Conservation (phyloP, 192 early-diverging fungal species). For the Umbelopsis ramanniana region DNA sequence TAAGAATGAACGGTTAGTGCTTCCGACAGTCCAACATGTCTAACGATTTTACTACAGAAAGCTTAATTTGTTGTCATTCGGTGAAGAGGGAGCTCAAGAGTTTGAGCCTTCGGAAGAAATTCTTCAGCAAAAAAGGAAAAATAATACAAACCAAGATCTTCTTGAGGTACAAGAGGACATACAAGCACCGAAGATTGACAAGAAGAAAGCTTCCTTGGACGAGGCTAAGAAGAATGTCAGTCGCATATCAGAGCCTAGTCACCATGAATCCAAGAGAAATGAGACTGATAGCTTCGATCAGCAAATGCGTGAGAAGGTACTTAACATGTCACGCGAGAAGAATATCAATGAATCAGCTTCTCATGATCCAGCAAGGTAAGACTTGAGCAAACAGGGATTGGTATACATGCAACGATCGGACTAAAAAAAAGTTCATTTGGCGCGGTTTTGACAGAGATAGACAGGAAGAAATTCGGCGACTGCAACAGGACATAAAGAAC, state of each 20-base stretch:
- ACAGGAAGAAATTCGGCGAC: slow-evolving; percentile 63
- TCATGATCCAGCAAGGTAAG: slow-evolving; percentile 15
- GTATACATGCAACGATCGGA: background rate
- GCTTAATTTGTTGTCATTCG: slow-evolving; percentile 87
- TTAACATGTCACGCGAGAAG: slow-evolving; percentile 31
- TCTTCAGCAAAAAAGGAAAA: slow-evolving; percentile 38
- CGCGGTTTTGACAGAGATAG: slow-evolving; percentile 26
- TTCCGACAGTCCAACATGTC: background rate
- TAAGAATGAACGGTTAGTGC: slow-evolving; percentile 28
- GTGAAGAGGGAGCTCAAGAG: slow-evolving; percentile 72
- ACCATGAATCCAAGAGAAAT: slow-evolving; percentile 37
- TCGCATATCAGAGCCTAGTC: slow-evolving; percentile 10
- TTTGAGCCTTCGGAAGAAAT: slow-evolving; percentile 36
- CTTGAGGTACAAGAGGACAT: slow-evolving; percentile 41
- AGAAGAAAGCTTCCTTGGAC: background rate
- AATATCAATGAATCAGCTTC: slow-evolving; percentile 29
- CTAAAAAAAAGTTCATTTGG: slow-evolving; percentile 13
- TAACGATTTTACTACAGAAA: slow-evolving; percentile 48
- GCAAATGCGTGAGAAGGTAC: slow-evolving; percentile 49
- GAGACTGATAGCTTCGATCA: slow-evolving; percentile 42
- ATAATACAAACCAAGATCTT: slow-evolving; percentile 83
- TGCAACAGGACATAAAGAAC: slow-evolving; percentile 68
- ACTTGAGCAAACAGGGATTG: background rate
- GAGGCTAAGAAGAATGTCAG: background rate
- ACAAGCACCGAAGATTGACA: background rate